Percentiles rank a stretch among this genome's conserved stretches.
These are phyloP conservation scores for Russula brevipes DNA, from an alignment of 768 basidiomycete genomes.

Conservation along the genomic window DNA sequence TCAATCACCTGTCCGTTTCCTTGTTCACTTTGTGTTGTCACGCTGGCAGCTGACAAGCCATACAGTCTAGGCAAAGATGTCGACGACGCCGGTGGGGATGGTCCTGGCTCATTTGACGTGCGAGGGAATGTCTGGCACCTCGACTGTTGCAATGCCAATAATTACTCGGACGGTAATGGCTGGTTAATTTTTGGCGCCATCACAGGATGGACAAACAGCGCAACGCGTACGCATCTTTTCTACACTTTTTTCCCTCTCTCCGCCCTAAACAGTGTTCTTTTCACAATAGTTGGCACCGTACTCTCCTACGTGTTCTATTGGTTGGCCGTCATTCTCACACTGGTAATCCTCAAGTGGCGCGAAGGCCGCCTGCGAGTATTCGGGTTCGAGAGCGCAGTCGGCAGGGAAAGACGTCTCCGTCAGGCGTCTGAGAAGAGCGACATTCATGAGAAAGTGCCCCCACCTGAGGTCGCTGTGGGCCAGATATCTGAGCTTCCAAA, in stretches of 20 bases:
- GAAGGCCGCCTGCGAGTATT: slow-evolving; percentile 29
- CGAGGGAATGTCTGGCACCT: slow-evolving; percentile 86
- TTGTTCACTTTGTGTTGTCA: neutral
- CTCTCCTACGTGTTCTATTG: slow-evolving; percentile 92
- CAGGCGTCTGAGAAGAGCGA: neutral
- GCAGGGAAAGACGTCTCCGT: slow-evolving; percentile 16
- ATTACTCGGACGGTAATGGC: slow-evolving; percentile 45
- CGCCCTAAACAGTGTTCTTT: neutral
- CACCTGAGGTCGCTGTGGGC: neutral
- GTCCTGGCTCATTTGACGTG: slow-evolving; percentile 81
- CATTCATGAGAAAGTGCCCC: slow-evolving; percentile 7
- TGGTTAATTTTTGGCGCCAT: slow-evolving; percentile 84
- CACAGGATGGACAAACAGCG: slow-evolving; percentile 86
- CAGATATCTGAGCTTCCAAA: slow-evolving; percentile 18
- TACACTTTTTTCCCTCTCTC: neutral
- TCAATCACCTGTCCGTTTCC: slow-evolving; percentile 43
- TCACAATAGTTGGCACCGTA: slow-evolving; percentile 57
- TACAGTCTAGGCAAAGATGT: slow-evolving; percentile 61
- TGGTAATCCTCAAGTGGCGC: slow-evolving; percentile 61
- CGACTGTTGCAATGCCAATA: slow-evolving; percentile 68
- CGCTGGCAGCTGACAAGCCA: neutral
- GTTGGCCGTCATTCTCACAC: slow-evolving; percentile 66
- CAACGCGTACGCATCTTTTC: slow-evolving; percentile 46
- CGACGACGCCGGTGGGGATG: slow-evolving; percentile 62
- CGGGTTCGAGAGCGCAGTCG: slow-evolving; percentile 15